These are phyloP conservation scores for Paecilomyces sp. DNA, from an alignment of 2,329 filamentous ascomycete genomes.

Conservation along the genomic window DNA sequence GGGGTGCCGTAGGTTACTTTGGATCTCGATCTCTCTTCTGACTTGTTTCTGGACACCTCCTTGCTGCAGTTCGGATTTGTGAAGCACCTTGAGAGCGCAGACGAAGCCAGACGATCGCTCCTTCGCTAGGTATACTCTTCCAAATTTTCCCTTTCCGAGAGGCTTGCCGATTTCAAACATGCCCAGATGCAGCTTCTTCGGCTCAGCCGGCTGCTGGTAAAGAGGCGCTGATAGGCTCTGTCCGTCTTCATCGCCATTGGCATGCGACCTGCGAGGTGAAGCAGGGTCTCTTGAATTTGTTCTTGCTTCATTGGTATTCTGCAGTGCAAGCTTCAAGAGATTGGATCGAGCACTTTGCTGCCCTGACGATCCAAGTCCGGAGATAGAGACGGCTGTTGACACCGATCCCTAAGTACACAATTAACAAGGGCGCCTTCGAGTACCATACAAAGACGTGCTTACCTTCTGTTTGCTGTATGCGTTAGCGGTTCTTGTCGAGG, in stretches of 20 bases:
- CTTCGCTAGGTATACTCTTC: constrained; percentile 75
- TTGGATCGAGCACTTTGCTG: constrained; percentile 56
- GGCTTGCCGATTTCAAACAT: constrained; percentile 92
- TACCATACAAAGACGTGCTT: constrained; percentile 14
- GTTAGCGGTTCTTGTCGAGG: constrained; percentile 48
- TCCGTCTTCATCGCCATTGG: constrained; percentile 42
- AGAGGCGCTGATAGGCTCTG: constrained; percentile 36
- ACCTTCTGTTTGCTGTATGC: constrained; percentile 72
- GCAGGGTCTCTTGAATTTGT: constrained; percentile 45
- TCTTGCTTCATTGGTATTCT: constrained; percentile 62
- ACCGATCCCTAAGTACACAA: constrained; percentile 34
- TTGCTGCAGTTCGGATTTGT: constrained; percentile 75
- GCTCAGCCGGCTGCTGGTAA: constrained; percentile 48
- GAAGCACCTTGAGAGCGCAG: constrained; percentile 77
- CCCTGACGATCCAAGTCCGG: constrained; percentile 40
- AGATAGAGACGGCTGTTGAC: constrained; percentile 40
- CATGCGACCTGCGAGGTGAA: constrained; percentile 52
- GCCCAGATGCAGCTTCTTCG: constrained; percentile 69
- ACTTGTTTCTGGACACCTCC: constrained; percentile 82
- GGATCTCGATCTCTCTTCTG: constrained; percentile 81
- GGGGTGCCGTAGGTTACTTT: constrained; percentile 77
- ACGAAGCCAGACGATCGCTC: constrained; percentile 74
- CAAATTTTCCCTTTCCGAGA: constrained; percentile 81
- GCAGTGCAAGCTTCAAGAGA: constrained; percentile 77
- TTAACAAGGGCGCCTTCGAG: constrained; percentile 10